Percentiles rank a stretch among this genome's conserved stretches.
These are phyloP conservation scores for Mycena haematopus DNA, from an alignment of 768 basidiomycete genomes.

Conservation along the genomic window DNA sequence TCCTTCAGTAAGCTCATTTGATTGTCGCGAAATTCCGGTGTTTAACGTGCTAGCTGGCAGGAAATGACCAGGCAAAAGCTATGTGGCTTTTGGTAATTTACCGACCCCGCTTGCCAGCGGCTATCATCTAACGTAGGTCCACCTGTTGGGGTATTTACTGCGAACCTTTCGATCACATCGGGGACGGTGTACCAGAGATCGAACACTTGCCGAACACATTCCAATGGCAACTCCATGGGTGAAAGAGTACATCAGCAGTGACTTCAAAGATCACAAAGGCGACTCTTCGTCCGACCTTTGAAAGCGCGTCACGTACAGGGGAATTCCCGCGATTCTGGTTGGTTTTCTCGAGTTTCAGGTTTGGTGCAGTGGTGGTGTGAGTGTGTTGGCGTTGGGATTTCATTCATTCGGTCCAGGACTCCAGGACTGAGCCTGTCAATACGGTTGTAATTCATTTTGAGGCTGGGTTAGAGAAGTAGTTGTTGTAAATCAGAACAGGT, in stretches of 20 bases:
- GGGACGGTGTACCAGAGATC: slow-evolving; percentile 14
- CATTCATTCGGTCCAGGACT: background rate
- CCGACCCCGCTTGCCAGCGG: background rate
- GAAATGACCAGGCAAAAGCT: slow-evolving; percentile 14
- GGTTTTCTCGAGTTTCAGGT: too few species aligned
- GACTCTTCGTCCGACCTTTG: slow-evolving; percentile 1
- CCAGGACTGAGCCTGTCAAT: too few species aligned
- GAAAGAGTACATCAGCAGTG: background rate
- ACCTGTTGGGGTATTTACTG: slow-evolving; percentile 24
- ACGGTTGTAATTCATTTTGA: too few species aligned
- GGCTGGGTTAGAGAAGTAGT: too few species aligned
- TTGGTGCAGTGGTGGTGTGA: too few species aligned
- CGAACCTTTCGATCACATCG: slow-evolving; percentile 19
- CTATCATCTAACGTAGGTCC: slow-evolving; percentile 8
- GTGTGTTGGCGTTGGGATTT: too few species aligned
- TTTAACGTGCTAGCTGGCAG: background rate
- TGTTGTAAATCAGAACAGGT: slow-evolving; percentile 39
- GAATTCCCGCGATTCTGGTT: too few species aligned
- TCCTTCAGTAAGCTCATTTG: slow-evolving; percentile 10
- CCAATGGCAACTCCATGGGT: slow-evolving; percentile 15
- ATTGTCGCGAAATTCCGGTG: background rate
- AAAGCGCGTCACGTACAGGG: background rate
- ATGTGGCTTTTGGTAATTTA: slow-evolving; percentile 23
- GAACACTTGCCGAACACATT: too few species aligned
- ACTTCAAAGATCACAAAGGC: background rate